Base-by-base conservation (phyloP, 2,329 filamentous ascomycete species). In the Leptographium lundbergii region DNA sequence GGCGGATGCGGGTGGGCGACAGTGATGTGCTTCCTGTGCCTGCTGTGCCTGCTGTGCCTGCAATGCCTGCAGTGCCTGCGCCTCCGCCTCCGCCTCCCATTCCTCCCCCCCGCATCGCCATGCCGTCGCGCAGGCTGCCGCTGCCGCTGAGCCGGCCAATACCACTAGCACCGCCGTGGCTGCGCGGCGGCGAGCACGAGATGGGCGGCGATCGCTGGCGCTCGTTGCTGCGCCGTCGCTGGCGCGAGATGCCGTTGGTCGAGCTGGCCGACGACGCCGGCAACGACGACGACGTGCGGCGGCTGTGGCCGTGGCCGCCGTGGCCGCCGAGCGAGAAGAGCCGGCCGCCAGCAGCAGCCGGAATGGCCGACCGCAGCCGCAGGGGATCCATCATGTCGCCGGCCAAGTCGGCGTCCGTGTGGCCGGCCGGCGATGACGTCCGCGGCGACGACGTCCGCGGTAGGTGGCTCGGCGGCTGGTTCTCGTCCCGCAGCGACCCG, bases 171-270 rank as follows among this genome's bases (percentile, higher is more conserved):
- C 25, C 67, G 2, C 56, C 58, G 34, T 19, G 22, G n/a, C 48
- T 50, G 39, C 61, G 58, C 4, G 73, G 70, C 1, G 80, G 75
- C 42, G 78, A 78, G 68, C 78, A 82, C 39, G 72, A 68, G 64
- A 82, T 74, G 17, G 81, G 80, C 14, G 80, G 79, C 61, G 77
- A 80, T 57, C 75, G 72, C 42, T 77, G 73, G 54, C 77, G 72
- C 67, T 81, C 79, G 2, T 73, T 67, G 61, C 77, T 74, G 47
- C 79, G 73, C 48, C 80, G 73, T 58, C 64, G 64, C 54, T 80
- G 72, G 51, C 80, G 73, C 48, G 78, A 81, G 64, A 84, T 79
- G 51, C 80, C 81, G 66, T 82, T 82, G 7, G 77, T 72, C 63
- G 70, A 74, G 65, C 77, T 80, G 7, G 79, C 73, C 48, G 77